Conservation (phyloP, 1,284 basidiomycete genomes). For the Thelephora terrestris region DNA sequence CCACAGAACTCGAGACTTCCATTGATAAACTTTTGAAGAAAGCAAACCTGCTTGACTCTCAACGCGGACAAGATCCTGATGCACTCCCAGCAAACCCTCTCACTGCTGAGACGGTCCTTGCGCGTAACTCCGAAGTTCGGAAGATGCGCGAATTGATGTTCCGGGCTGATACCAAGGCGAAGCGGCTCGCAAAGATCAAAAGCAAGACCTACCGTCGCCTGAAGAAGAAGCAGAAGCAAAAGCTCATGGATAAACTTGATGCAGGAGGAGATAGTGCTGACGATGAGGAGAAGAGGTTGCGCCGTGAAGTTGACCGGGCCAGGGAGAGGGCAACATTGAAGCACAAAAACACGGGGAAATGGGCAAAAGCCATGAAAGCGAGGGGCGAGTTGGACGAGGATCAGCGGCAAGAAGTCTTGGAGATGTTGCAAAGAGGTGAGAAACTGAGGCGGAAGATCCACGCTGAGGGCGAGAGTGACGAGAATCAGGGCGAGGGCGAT, state of each 20-base stretch:
- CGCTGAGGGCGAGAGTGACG: constrained; percentile 42
- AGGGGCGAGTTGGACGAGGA: constrained; percentile 55
- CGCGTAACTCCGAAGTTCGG: constrained; percentile 73
- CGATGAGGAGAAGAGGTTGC: constrained; percentile 52
- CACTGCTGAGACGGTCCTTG: constrained; percentile 73
- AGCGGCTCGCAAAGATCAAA: constrained; percentile 92
- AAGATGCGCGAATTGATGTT: constrained; percentile 92
- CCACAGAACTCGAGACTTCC: constrained; percentile 70
- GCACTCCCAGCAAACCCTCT: constrained; percentile 76
- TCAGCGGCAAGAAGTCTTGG: constrained; percentile 64
- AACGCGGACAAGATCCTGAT: constrained; percentile 63
- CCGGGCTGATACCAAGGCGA: constrained; percentile 86
- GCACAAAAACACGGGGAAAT: constrained; percentile 78
- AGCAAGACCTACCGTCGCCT: constrained; percentile 88
- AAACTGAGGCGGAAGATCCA: constrained; percentile 62
- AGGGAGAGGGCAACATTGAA: constrained; percentile 78
- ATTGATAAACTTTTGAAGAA: constrained; percentile 68
- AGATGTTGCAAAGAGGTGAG: constrained; percentile 72
- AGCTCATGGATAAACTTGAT: constrained; percentile 41
- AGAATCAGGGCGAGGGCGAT: constrained; percentile 33
- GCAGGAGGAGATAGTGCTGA: constrained; percentile 35
- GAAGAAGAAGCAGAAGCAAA: constrained; percentile 69
- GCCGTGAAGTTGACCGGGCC: constrained; percentile 71
- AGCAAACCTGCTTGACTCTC: constrained; percentile 75
- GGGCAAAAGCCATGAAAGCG: constrained; percentile 62